Conservation (phyloP, 495 filamentous ascomycete species). For the Penicillium argentinense region DNA sequence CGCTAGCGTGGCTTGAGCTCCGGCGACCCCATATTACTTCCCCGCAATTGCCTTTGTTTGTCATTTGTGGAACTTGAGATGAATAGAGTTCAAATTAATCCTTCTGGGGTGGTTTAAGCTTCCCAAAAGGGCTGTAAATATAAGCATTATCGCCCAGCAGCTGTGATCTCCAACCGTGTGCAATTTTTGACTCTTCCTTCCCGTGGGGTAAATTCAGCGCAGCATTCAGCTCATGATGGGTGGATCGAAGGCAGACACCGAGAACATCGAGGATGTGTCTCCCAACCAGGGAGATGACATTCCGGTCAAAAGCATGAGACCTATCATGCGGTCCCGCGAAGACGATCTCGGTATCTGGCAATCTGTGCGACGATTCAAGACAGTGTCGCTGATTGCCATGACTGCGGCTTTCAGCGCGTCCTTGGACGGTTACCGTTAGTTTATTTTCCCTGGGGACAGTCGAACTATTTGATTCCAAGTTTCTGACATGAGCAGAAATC, state of each 20-base stretch:
- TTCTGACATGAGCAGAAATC: constrained; percentile 27
- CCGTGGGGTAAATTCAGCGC: background rate
- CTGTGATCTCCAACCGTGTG: too few species aligned
- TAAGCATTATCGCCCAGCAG: too few species aligned
- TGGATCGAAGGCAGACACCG: constrained; percentile 1
- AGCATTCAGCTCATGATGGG: background rate
- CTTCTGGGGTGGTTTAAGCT: too few species aligned
- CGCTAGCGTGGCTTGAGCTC: too few species aligned
- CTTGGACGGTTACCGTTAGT: constrained; percentile 42
- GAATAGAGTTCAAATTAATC: too few species aligned
- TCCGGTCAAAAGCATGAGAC: constrained; percentile 1
- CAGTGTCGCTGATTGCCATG: constrained; percentile 29
- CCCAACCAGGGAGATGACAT: background rate
- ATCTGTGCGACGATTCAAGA: constrained; percentile 24
- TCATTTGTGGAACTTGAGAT: too few species aligned
- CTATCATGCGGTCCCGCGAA: constrained; percentile 27
- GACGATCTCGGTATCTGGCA: constrained; percentile 36
- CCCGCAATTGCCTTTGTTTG: too few species aligned
- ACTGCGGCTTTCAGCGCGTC: constrained; percentile 39
- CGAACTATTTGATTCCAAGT: too few species aligned
- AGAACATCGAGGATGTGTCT: constrained; percentile 13
- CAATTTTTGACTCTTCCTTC: background rate
- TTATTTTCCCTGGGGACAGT: background rate
- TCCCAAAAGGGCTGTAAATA: too few species aligned
- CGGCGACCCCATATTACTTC: too few species aligned